phyloP scores from a whole-genome alignment of 1,139 yeast species.

The Yamadazyma membranifaciens region DNA sequence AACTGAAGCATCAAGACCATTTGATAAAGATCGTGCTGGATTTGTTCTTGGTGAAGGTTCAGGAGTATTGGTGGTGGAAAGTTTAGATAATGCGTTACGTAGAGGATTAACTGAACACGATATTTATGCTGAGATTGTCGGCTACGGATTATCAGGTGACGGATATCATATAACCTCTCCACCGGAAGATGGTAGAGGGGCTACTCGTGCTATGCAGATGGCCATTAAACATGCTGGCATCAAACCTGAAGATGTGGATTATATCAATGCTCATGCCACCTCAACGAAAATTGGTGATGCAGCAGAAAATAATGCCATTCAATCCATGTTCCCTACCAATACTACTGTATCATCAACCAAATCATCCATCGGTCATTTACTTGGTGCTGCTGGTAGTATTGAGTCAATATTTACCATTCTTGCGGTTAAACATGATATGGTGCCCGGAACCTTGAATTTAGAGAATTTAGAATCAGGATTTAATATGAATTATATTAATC shows the following conservation, averaged over 20 bases:
- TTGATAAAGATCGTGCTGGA: slow-evolving; percentile 75
- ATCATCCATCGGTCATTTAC: slow-evolving; percentile 88
- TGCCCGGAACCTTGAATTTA: slow-evolving; percentile 85
- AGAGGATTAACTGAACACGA: slow-evolving; percentile 54
- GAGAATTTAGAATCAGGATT: slow-evolving; percentile 51
- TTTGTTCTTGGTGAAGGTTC: slow-evolving; percentile 95
- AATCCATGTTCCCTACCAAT: slow-evolving; percentile 41
- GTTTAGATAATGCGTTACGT: slow-evolving; percentile 66
- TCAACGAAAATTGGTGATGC: slow-evolving; percentile 86
- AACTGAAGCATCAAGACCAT: slow-evolving; percentile 75
- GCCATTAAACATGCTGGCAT: slow-evolving; percentile 56
- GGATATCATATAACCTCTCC: slow-evolving; percentile 96
- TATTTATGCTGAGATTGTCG: slow-evolving; percentile 78
- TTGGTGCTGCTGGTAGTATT: slow-evolving; percentile 96
- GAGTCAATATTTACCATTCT: slow-evolving; percentile 81
- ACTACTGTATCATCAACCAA: slow-evolving; percentile 75
- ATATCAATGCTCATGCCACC: slow-evolving; percentile 96
- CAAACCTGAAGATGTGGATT: slow-evolving; percentile 53
- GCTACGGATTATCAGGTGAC: slow-evolving; percentile 91
- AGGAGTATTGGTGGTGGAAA: slow-evolving; percentile 77
- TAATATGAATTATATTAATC: slow-evolving; percentile 61
- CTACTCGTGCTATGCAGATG: slow-evolving; percentile 75
- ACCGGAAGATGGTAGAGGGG: slow-evolving; percentile 78
- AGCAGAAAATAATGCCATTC: slow-evolving; percentile 81
- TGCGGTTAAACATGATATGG: slow-evolving; percentile 52